Conservation (phyloP, 2,329 filamentous ascomycete species). For the Davidsoniella virescens region DNA sequence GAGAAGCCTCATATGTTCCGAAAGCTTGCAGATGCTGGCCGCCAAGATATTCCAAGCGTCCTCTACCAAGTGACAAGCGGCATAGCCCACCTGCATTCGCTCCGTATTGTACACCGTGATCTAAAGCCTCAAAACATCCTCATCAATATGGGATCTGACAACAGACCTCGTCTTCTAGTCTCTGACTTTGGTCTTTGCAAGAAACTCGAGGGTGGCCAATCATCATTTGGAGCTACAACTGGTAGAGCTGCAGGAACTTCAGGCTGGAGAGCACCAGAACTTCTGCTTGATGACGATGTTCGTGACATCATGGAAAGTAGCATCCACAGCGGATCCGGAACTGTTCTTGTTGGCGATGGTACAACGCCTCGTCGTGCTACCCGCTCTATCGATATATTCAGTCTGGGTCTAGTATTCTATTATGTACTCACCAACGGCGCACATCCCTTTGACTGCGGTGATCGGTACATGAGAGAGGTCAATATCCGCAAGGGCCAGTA, state of each 20-base stretch:
- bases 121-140: slow-evolving; percentile 97
- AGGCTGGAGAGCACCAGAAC: slow-evolving; percentile 90
- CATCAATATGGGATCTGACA: slow-evolving; percentile 55
- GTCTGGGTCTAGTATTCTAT: slow-evolving; percentile 92
- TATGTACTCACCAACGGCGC: slow-evolving; percentile 89
- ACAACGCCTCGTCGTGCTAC: slow-evolving; percentile 55
- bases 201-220: slow-evolving; percentile 86
- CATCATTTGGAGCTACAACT: slow-evolving; percentile 86
- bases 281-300: slow-evolving; percentile 65
- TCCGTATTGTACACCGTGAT: slow-evolving; percentile 92
- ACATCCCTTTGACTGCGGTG: slow-evolving; percentile 88
- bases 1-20: slow-evolving; percentile 54
- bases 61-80: slow-evolving; percentile 83
- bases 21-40: slow-evolving; percentile 54
- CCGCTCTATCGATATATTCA: slow-evolving; percentile 93
- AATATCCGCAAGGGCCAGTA: slow-evolving; percentile 88
- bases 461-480: slow-evolving; percentile 87
- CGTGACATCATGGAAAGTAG: slow-evolving; percentile 19
- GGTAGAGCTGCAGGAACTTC: slow-evolving; percentile 85
- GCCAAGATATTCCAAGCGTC: slow-evolving; percentile 60
- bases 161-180: slow-evolving; percentile 70
- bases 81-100: slow-evolving; percentile 71
- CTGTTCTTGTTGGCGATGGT: slow-evolving; percentile 34
- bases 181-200: slow-evolving; percentile 97
- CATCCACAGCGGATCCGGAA: slow-evolving; percentile 36